These are phyloP conservation scores for Gypsophila paniculata DNA, from an alignment of 179 eudicot species.

Conservation along the genomic window DNA sequence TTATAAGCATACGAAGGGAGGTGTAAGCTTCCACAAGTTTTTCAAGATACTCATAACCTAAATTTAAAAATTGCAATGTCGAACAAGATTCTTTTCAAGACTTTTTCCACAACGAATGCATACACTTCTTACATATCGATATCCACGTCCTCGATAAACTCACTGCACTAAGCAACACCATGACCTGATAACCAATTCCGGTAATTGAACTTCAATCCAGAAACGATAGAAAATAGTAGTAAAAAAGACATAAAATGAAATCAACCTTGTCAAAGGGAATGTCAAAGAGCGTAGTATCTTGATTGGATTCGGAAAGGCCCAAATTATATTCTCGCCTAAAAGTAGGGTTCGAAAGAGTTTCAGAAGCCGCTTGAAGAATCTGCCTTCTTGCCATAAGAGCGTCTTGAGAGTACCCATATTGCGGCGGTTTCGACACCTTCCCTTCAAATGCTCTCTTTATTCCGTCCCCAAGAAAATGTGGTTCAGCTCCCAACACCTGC, in stretches of 20 bases:
- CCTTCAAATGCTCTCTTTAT: constrained; percentile 70
- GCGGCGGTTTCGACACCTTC: constrained; percentile 73
- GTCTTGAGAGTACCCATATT: constrained; percentile 78
- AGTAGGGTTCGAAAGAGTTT: constrained; percentile 61
- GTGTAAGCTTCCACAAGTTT: background rate
- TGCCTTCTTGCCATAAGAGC: constrained; percentile 70
- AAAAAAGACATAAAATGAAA: background rate
- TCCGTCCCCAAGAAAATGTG: constrained; percentile 85
- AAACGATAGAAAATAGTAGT: background rate
- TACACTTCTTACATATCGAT: background rate
- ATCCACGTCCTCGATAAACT: background rate
- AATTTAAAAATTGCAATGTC: background rate
- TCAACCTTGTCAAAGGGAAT: constrained; percentile 87
- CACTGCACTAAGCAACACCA: background rate
- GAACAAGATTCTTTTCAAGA: constrained; percentile 1
- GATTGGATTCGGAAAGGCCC: constrained; percentile 66
- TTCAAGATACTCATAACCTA: background rate
- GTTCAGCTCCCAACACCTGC: constrained; percentile 68
- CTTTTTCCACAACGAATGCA: background rate
- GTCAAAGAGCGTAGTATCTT: constrained; percentile 62
- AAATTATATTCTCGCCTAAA: constrained; percentile 75
- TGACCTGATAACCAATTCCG: background rate
- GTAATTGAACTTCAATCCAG: background rate
- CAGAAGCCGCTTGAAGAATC: constrained; percentile 88
- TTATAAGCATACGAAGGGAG: background rate